phyloP scores from a whole-genome alignment of 208 protist species.

The Leishmania tarentolae region DNA sequence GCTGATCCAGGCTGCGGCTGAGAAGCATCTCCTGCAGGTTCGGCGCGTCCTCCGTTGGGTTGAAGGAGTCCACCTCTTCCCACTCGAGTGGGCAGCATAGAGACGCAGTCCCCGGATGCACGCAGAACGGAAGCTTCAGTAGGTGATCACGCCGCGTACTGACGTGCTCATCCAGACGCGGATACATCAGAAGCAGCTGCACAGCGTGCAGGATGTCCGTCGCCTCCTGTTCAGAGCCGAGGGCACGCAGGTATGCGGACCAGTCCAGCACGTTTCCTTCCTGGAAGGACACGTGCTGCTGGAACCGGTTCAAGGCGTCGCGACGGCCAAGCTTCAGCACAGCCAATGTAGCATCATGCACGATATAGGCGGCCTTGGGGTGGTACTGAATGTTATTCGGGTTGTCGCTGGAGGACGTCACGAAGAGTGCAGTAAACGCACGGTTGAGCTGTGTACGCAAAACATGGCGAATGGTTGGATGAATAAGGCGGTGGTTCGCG shows the following conservation, averaged over 20 bases:
- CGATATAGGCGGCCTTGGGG: constrained; percentile 61
- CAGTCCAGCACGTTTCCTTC: constrained; percentile 73
- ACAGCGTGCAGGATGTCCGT: constrained; percentile 58
- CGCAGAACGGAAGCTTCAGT: constrained; percentile 98
- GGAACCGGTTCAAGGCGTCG: constrained; percentile 60
- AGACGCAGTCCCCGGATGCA: constrained; percentile 94
- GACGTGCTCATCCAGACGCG: constrained; percentile 97
- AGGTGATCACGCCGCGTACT: constrained; percentile 97
- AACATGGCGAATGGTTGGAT: constrained; percentile 76
- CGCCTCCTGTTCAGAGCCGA: constrained; percentile 53
- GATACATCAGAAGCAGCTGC: constrained; percentile 92
- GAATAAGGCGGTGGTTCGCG: constrained; percentile 75
- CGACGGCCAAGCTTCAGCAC: constrained; percentile 77
- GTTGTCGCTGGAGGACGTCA: constrained; percentile 52
- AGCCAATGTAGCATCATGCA: constrained; percentile 65
- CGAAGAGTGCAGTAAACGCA: constrained; percentile 74
- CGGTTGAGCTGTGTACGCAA: constrained; percentile 53
- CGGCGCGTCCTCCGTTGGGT: constrained; percentile 71
- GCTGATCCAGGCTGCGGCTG: constrained; percentile 60
- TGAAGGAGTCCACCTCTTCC: constrained; percentile 62
- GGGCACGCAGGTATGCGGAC: constrained; percentile 37
- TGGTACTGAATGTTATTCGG: constrained; percentile 72
- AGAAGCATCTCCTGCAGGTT: constrained; percentile 72
- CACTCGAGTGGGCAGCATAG: constrained; percentile 88
- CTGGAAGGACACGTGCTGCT: constrained; percentile 54